These are phyloP conservation scores for Trichoderma lentiforme DNA, from an alignment of 2,329 filamentous ascomycete species.

Conservation along the genomic window DNA sequence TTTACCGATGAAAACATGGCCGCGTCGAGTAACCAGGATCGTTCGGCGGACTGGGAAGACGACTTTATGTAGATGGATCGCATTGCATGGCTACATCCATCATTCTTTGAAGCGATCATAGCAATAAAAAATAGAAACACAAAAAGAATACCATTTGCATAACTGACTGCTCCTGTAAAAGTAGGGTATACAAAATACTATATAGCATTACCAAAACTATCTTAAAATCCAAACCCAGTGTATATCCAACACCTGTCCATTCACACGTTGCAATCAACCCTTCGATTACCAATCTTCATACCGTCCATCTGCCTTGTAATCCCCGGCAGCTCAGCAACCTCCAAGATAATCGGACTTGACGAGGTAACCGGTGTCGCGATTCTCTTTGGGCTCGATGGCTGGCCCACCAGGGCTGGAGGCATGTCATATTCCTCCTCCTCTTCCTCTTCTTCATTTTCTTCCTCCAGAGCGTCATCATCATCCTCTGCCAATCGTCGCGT, in stretches of 20 bases:
- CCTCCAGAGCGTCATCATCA: constrained; percentile 22
- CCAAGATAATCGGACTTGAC: constrained; percentile 29
- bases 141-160: neutral
- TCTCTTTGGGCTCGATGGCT: constrained; percentile 9
- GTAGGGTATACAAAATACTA: constrained; percentile 9
- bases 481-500: constrained; percentile 5
- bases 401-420: neutral
- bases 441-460: constrained; percentile 19
- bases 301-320: constrained; percentile 33
- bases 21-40: constrained; percentile 78
- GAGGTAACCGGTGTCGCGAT: constrained; percentile 24
- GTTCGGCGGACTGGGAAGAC: constrained; percentile 73
- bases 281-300: constrained; percentile 29
- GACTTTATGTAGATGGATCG: constrained; percentile 74
- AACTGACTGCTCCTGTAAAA: neutral
- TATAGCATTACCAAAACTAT: neutral
- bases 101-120: neutral
- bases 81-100: neutral
- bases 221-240: neutral
- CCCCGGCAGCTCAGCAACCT: constrained; percentile 27
- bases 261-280: constrained; percentile 14
- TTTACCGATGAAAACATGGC: constrained; percentile 81
- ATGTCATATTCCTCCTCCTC: constrained; percentile 22
- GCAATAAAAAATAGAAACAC: neutral
- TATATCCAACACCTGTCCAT: neutral